Percentiles rank a stretch among this genome's conserved stretches.
Evolutionary conservation across 108 stramenopile genomes (phyloP).

Genomic region (Poteriospumella lacustris): DNA sequence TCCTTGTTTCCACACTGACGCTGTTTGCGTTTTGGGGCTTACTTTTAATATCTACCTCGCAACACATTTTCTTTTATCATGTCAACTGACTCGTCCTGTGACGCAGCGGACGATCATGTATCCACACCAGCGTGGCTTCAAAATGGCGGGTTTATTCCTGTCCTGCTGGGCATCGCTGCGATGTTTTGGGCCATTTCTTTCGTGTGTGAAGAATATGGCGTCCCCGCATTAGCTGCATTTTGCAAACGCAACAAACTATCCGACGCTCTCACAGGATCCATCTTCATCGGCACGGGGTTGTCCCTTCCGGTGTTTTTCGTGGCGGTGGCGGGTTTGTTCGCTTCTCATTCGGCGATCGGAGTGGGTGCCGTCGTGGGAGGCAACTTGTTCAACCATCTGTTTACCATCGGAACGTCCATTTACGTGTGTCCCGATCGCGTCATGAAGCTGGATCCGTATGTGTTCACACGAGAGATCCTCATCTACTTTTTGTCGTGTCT

Average conservation of each 20-base stretch:
- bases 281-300: background rate
- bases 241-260: background rate
- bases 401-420: background rate
- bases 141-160: background rate
- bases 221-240: background rate
- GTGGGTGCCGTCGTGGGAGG: background rate
- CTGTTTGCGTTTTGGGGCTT: too few species aligned
- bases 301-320: background rate
- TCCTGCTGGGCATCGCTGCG: background rate
- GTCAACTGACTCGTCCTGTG: too few species aligned
- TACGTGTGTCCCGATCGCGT: background rate
- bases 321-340: background rate
- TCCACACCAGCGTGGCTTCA: background rate
- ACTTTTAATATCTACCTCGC: too few species aligned
- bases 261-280: background rate
- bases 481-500: background rate
- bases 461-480: background rate
- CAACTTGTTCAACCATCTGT: background rate
- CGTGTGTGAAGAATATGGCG: background rate
- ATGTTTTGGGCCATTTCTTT: background rate
- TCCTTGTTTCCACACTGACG: too few species aligned
- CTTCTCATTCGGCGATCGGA: background rate
- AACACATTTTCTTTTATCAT: too few species aligned
- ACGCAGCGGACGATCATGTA: too few species aligned
- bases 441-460: background rate